Base-by-base conservation (phyloP, 2,329 filamentous ascomycete species). In the Didymella segeticola region DNA sequence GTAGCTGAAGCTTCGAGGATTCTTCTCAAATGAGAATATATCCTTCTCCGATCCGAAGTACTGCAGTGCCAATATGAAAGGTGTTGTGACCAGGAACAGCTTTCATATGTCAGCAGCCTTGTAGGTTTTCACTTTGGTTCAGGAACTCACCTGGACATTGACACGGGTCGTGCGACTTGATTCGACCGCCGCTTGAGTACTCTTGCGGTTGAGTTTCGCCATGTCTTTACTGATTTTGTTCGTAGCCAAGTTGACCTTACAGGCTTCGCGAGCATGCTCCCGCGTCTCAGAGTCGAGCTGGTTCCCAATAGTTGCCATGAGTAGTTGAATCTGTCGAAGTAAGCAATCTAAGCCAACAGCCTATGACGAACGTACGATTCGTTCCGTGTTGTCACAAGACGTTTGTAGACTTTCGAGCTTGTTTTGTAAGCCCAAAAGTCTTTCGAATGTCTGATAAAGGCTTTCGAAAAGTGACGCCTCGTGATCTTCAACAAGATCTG, bases 41-140 rank as follows among this genome's bases (percentile, higher is more conserved):
- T 47, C 34, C 27, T 42, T 37, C 20, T 60, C 49, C 1, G 55
- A 54, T 19, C 59, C 41, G 22, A 62, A 62, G 20, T 59, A 60
- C 4, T 53, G 55, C 4, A 56, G n/a, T 6, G 53, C 61, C 4
- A 62, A 30, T 1, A 50, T 34, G 10, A 58, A 33, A 1, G 61
- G 46, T 1, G 48, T 55, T 9, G 54, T 54, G 20, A 58, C 25
- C 15, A 53, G 25, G 30, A 60, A 37, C 5, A 37, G 17, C 34
- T 37, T 9, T 5, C 30, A 14, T 5, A 31, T 15, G 12, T 20
- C 33, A 17, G 17, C 25, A 26, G 10, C 5, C 5, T 26, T 26
- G 5, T 10, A 10, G 10, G 25, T 10, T 10, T 26, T 10, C n/a
- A n/a, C 10, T 26, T 26, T 26, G 25, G 25, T 5, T 26, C 5